Evolutionary conservation across 1,284 basidiomycete genomes (phyloP), one percentile per base, ranked within the genome.

Genomic region (Leccinum brunneo-olivaceum): DNA sequence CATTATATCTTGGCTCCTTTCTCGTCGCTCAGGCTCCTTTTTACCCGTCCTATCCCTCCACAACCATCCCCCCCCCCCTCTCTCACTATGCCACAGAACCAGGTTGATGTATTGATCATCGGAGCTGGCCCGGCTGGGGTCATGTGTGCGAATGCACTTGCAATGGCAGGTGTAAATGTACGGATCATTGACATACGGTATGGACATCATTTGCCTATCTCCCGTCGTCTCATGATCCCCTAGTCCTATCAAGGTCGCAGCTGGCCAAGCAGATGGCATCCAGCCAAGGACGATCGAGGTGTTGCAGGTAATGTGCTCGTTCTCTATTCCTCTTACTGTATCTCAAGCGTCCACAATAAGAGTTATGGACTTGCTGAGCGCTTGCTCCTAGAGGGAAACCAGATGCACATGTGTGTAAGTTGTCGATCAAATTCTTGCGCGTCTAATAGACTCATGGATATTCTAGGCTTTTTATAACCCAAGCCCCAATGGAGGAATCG

Each of bases 201-300:
- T n/a, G 68, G 51, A 23, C n/a, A 6, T 25, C n/a, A 6, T 19
- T 16, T 8, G 5, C 27, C 11, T 7, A 25, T 25, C 24, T 7
- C 2, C 11, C 24, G 24, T 5, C 11, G 24, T 10, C 11, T 5
- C 8, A 25, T 25, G 6, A 2, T 7, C 14, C n/a, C 14, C 12
- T 46, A 86, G 83, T 50, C 72, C 79, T 5, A 49, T 52, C 12
- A 79, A 73, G 53, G 73, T 85, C 11, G 57, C 70, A 28, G 77
- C 78, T 6, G 87, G 87, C 12, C 84, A 88, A 55, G 86, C 84
- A 0, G 86, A 90, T 56, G 86, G 85, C 5, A 81, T 89, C 39
- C 82, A 86, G 56, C 82, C 83, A 0, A 73, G 85, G 30, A 85
- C 84, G 1, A 76, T 88, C 38, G 87, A 90, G 61, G 79, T 89